A percentile compares a stretch with the other conserved stretches of the same genome.
Evolutionary conservation across 2,329 filamentous ascomycete genomes (phyloP).

Genomic region (Colletotrichum kahawae): DNA sequence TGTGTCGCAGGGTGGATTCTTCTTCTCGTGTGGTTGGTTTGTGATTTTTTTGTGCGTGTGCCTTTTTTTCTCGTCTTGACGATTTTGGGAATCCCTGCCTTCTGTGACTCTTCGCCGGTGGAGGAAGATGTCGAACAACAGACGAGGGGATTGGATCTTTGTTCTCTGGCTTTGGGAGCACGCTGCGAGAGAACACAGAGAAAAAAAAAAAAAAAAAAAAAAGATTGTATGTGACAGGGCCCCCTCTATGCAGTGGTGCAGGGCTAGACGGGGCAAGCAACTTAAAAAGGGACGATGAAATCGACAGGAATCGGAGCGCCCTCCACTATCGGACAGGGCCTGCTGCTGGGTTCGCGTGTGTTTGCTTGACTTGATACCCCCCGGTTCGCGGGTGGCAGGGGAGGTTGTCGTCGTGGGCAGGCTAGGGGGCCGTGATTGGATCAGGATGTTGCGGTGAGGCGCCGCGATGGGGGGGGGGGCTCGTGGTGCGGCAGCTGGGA

Average conservation of each 20-base stretch:
- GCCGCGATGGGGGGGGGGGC: slow-evolving; percentile 1
- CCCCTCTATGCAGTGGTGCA: background rate
- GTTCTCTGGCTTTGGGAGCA: background rate
- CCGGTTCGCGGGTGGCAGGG: slow-evolving; percentile 15
- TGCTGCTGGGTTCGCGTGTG: background rate
- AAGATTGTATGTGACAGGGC: background rate
- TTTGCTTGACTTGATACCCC: background rate
- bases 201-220: background rate
- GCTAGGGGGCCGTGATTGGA: slow-evolving; percentile 12
- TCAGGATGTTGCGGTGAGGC: slow-evolving; percentile 22
- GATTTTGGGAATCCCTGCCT: background rate
- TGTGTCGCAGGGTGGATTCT: slow-evolving; percentile 1
- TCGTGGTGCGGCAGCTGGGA: slow-evolving; percentile 20
- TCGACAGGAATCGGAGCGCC: background rate
- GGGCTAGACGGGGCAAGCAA: slow-evolving; percentile 5
- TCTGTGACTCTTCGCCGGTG: background rate
- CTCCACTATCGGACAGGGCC: background rate
- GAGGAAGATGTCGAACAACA: background rate
- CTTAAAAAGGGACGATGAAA: background rate
- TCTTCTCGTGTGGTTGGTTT: background rate
- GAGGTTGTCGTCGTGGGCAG: slow-evolving; percentile 13
- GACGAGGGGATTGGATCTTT: background rate
- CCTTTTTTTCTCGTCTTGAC: background rate
- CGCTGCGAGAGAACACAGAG: background rate
- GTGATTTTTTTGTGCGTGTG: background rate